A percentile compares a stretch with the other conserved stretches of the same genome.
Evolutionary conservation across 2,329 filamentous ascomycete species (phyloP).

Genomic region (Fusarium nisikadoi): DNA sequence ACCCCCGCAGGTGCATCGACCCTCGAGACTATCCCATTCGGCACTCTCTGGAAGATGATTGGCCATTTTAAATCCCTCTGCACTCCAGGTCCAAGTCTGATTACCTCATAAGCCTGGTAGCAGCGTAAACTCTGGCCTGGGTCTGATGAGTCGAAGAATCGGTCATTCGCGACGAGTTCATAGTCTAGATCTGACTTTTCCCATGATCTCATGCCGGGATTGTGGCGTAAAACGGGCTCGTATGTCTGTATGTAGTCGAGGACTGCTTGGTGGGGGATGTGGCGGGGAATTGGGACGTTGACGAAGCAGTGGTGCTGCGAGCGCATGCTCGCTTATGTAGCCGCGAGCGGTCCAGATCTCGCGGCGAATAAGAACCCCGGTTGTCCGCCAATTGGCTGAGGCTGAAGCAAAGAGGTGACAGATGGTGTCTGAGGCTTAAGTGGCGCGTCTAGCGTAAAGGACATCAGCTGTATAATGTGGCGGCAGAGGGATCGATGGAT

Average conservation of each 20-base stretch:
- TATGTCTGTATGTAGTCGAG: constrained; percentile 53
- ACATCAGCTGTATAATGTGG: too few relatives aligned
- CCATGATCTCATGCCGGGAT: constrained; percentile 51
- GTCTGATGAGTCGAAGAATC: constrained; percentile 51
- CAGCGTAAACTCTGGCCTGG: constrained; percentile 48
- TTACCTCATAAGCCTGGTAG: constrained; percentile 45
- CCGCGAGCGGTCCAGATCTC: not conserved
- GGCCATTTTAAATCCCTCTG: constrained; percentile 54
- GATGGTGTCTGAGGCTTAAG: not conserved
- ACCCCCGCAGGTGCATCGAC: constrained; percentile 55
- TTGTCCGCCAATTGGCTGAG: not conserved
- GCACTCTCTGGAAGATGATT: constrained; percentile 56
- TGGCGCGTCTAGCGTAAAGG: too few relatives aligned
- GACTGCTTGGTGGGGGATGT: constrained; percentile 49
- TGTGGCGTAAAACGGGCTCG: constrained; percentile 54
- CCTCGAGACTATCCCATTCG: constrained; percentile 53
- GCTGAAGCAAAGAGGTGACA: not conserved
- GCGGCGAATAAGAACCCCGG: not conserved
- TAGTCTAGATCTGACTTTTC: constrained; percentile 46
- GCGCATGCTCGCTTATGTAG: constrained; percentile 44
- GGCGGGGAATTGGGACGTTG: constrained; percentile 53
- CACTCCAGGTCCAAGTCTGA: constrained; percentile 52
- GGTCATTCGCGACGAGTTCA: constrained; percentile 49
- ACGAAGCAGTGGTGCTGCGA: constrained; percentile 49
- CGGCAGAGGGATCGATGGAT: too few relatives aligned